A percentile compares a stretch with the other conserved stretches of the same genome.
These are phyloP conservation scores for Withania somnifera DNA, from an alignment of 305 asterid genomes.

Conservation along the genomic window DNA sequence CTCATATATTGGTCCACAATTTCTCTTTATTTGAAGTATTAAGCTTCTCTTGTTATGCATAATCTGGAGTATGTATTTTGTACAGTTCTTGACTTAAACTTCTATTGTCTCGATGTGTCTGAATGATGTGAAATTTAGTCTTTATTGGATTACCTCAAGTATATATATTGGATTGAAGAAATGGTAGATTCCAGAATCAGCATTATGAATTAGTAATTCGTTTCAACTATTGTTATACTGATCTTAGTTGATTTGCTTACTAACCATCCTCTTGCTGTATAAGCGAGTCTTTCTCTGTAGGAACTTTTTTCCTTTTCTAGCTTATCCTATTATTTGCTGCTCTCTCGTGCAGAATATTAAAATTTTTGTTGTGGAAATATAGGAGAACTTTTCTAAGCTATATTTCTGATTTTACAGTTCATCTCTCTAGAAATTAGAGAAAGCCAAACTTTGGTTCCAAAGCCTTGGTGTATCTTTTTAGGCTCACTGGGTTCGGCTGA, in stretches of 20 bases:
- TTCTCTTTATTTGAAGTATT: not conserved
- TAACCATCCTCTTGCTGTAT: not conserved
- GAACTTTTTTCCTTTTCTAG: not conserved
- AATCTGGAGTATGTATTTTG: not conserved
- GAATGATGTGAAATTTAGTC: not conserved
- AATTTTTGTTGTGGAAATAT: not conserved
- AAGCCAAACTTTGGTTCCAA: not conserved
- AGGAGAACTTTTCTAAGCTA: not conserved
- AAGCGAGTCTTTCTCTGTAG: not conserved
- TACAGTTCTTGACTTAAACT: not conserved
- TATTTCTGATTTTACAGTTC: not conserved
- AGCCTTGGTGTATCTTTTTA: too few relatives aligned
- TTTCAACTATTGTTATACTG: not conserved
- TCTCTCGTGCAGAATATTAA: not conserved
- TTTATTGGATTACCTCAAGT: not conserved
- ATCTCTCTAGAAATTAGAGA: not conserved
- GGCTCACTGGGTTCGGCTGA: too few relatives aligned
- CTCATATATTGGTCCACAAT: not conserved
- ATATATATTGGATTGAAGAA: not conserved
- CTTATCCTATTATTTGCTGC: not conserved
- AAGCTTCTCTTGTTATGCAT: not conserved
- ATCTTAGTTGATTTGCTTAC: not conserved
- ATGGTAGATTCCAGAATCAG: not conserved
- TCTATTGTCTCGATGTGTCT: not conserved
- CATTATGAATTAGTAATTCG: not conserved